Percentiles rank a stretch among this genome's conserved stretches.
phyloP scores from a whole-genome alignment of 179 eudicot genomes.

The Actinidia arguta region DNA sequence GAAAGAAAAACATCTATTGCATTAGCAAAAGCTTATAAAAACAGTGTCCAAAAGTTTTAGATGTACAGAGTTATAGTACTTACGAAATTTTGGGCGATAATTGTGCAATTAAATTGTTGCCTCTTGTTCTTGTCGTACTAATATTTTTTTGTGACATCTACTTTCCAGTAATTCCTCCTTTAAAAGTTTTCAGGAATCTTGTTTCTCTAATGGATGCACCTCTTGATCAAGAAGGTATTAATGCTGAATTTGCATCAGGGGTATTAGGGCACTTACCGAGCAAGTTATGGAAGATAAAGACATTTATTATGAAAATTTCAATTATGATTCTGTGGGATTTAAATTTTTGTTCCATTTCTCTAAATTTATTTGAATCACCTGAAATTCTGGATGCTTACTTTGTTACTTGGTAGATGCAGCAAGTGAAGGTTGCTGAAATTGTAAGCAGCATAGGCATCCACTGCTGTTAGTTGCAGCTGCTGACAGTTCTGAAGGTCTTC shows the following conservation, averaged over 20 bases:
- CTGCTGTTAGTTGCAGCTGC: constrained; percentile 79
- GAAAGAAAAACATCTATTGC: constrained; percentile 68
- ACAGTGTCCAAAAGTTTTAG: neutral
- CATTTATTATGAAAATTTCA: constrained; percentile 37
- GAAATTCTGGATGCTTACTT: constrained; percentile 21
- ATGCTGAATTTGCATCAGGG: constrained; percentile 79
- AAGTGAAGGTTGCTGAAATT: constrained; percentile 40
- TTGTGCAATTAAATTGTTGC: neutral
- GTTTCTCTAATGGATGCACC: constrained; percentile 68
- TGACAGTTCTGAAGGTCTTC: constrained; percentile 89
- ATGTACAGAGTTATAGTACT: neutral
- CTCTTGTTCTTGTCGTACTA: no score
- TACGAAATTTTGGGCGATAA: no score
- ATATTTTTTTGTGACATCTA: constrained; percentile 48
- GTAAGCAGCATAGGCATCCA: constrained; percentile 51
- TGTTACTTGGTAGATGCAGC: constrained; percentile 57
- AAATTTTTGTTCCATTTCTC: no score
- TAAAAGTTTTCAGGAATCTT: constrained; percentile 75
- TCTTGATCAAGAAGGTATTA: constrained; percentile 73
- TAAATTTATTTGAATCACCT: no score
- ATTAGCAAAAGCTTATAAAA: constrained; percentile 65
- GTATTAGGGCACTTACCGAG: constrained; percentile 80
- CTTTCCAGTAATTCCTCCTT: constrained; percentile 85
- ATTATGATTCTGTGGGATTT: constrained; percentile 52
- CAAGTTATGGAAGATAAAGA: constrained; percentile 58